Base-by-base conservation (phyloP, 106 monocot species). In the Dendrobium huoshanense region DNA sequence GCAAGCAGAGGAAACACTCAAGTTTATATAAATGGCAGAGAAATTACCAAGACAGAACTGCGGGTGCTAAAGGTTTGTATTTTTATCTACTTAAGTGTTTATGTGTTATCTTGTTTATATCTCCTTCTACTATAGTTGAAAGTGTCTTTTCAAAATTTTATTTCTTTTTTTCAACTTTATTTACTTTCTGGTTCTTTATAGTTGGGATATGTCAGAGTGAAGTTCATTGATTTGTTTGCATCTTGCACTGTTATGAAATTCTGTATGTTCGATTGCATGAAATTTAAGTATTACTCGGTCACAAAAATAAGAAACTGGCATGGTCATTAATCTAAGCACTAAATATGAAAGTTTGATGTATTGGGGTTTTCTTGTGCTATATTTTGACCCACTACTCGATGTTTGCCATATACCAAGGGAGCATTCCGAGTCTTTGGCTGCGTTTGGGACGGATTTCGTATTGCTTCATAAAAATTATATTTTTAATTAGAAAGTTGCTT, bases 11-110 rank as follows among this genome's bases (percentile, higher is more conserved):
- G 94, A 43, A 94, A 92, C 72, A 94, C 97, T 41, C 78, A 89
- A 86, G 97, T 98, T 55, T 98, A 84, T 84, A 92, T 94, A 11
- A 98, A 94, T 82, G 91, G 92, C 54, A 89, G 97, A 72, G 97
- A 98, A 77, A 92, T 98, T 75, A 98, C 97, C 76, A 98, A 85
- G 84, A 77, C 83, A 44, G 97, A 98, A 81, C 47, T 92, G 74
- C 90, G 81, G 70, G 87, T 98, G 33, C 80, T 94, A 51, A 98
- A 86, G 94, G 97, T 94, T 68, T 4, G 77, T 2, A 24, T 42
- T 70, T 45, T 45, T 31, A 29, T 65, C 19, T 48, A 25, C 25
- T 49, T 4, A 70, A 70, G 25, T 68, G 29, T 10, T 68, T 31
- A 31, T 61, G 64, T n/a, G 70, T 37, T 33, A 2, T n/a, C 5